Evolutionary conservation across 2,329 filamentous ascomycete species (phyloP), one percentile per base, ranked within the genome.

Genomic region (Colletotrichum neosansevieriae): DNA sequence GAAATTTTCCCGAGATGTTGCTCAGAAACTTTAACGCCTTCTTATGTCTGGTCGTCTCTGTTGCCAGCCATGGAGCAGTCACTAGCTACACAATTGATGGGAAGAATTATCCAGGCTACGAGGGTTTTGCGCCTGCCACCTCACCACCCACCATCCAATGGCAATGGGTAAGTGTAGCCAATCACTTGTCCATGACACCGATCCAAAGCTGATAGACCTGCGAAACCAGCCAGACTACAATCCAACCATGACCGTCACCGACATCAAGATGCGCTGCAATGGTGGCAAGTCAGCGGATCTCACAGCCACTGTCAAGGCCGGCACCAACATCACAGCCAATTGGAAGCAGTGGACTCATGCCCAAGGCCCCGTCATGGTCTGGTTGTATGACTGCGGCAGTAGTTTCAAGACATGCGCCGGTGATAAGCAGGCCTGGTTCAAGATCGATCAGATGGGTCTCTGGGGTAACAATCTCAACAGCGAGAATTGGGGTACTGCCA

Each of bases 331-430:
- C 59, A 83, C 82, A 10, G 83, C 85, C 15, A 76, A 82, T 71
- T 88, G 85, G 85, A 74, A 76, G 21, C 21, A 21, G 74, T 88
- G 86, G 86, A 88, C 86, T 0, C 86, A 88, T 74, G 76, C 81
- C 63, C 86, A 88, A 73, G 86, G 86, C 1, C 86, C 86, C 15
- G 84, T 89, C 45, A 85, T 88, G 81, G 86, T 89, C 2, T 88
- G 83, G 83, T 74, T 85, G 74, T 85, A 85, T 79, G 75, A 81
- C 74, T 80, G 80, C 64, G 75, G 82, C 3, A 79, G 80, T 40
- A 81, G 79, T 57, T 86, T 86, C 75, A 76, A 75, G 12, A 75
- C 79, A 40, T 88, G 85, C 73, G 81, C 85, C 68, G 86, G 86
- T 42, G 83, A 82, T 56, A 81, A 82, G 34, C 80, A 83, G 72